phyloP scores from a whole-genome alignment of 257 asterid species.

The Plantago elongata region DNA sequence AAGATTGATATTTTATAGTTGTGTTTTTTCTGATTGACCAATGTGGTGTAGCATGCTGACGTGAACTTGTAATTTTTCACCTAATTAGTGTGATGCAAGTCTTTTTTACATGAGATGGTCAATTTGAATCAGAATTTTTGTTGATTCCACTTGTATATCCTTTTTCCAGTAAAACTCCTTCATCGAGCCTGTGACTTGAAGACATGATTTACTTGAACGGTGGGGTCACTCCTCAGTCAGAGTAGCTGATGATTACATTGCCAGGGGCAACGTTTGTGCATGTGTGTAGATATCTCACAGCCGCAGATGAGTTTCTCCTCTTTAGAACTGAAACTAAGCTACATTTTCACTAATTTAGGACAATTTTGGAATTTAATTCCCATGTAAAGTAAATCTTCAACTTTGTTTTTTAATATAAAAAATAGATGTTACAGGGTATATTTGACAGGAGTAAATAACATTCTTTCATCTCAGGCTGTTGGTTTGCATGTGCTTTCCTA shows the following conservation, averaged over 20 bases:
- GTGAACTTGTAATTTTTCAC: not conserved
- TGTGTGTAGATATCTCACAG: conserved; percentile 61
- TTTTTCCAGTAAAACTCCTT: conserved; percentile 26
- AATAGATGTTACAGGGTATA: conserved; percentile 9
- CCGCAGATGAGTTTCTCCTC: conserved; percentile 96
- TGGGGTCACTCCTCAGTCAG: conserved; percentile 20
- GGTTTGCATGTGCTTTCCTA: conserved; percentile 6
- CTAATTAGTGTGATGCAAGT: not conserved
- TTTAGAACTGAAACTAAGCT: conserved; percentile 56
- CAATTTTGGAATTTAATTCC: conserved; percentile 29
- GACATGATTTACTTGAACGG: conserved; percentile 9
- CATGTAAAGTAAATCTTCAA: conserved; percentile 32
- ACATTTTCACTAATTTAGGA: conserved; percentile 25
- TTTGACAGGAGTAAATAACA: conserved; percentile 9
- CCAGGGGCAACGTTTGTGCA: conserved; percentile 33
- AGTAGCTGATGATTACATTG: conserved; percentile 24
- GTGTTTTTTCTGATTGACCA: not conserved
- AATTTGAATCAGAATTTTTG: conserved; percentile 5
- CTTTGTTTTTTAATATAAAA: conserved; percentile 21
- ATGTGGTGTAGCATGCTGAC: not conserved
- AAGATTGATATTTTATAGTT: not conserved
- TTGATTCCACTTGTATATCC: conserved; percentile 18
- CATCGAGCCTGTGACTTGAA: conserved; percentile 21
- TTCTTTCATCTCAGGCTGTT: conserved; percentile 16
- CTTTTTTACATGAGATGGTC: not conserved